Conservation (phyloP, 139 green algal species). For the Mychonastes homosphaera region DNA sequence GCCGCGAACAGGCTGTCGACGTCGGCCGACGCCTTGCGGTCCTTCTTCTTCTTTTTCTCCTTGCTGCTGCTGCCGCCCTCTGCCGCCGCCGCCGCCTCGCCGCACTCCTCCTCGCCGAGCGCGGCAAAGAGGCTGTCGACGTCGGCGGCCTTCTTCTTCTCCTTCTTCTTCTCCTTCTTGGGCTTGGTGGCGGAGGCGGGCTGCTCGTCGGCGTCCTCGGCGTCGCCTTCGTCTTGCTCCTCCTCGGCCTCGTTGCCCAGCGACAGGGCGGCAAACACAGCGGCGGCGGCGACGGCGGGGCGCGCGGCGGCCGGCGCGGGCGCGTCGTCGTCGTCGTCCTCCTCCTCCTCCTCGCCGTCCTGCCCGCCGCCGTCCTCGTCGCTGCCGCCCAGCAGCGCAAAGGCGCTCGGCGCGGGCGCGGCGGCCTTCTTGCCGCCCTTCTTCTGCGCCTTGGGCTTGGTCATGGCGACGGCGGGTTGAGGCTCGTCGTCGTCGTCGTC, state of each 20-base stretch:
- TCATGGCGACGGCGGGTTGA: slow-evolving; percentile 4
- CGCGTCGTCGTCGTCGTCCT: slow-evolving; percentile 30
- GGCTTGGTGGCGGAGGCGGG: slow-evolving; percentile 2
- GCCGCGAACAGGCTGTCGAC: slow-evolving; percentile 29
- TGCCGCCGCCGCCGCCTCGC: neutral
- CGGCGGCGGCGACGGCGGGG: neutral
- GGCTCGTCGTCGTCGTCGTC: slow-evolving; percentile 2
- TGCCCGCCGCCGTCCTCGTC: slow-evolving; percentile 31
- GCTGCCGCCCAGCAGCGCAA: slow-evolving; percentile 33
- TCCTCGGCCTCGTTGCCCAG: slow-evolving; percentile 17
- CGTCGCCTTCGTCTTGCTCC: slow-evolving; percentile 22
- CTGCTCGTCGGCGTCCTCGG: slow-evolving; percentile 3
- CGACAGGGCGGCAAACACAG: slow-evolving; percentile 23
- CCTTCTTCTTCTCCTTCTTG: slow-evolving; percentile 22
- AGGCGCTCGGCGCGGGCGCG: slow-evolving; percentile 24
- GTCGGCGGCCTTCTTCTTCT: slow-evolving; percentile 27
- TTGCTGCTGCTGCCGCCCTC: slow-evolving; percentile 1
- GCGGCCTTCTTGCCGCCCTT: slow-evolving; percentile 21
- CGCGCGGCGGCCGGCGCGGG: slow-evolving; percentile 1
- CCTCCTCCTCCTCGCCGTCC: slow-evolving; percentile 25
- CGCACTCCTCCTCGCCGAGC: slow-evolving; percentile 14
- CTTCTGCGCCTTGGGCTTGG: slow-evolving; percentile 38
- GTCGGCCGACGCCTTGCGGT: slow-evolving; percentile 27
- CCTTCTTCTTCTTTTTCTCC: slow-evolving; percentile 24
- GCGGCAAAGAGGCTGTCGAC: slow-evolving; percentile 24